A percentile compares a stretch with the other conserved stretches of the same genome.
phyloP scores from a whole-genome alignment of 805 yeast genomes.

The Ogataea nonfermentans region DNA sequence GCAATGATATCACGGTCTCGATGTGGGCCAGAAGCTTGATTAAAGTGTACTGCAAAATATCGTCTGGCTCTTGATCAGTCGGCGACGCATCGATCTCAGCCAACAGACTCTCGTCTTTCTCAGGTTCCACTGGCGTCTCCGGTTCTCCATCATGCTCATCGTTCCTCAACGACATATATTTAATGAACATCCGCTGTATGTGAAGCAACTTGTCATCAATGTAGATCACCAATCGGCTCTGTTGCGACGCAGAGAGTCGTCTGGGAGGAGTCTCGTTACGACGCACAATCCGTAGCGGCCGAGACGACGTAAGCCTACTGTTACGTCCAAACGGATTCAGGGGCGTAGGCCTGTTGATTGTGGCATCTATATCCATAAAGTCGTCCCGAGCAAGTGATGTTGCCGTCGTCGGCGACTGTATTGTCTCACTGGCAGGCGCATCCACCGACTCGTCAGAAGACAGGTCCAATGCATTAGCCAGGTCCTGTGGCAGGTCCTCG shows the following conservation, averaged over 20 bases:
- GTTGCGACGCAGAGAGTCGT: constrained; percentile 47
- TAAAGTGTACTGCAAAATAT: constrained; percentile 21
- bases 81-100: constrained; percentile 3
- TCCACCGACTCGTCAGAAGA: constrained; percentile 16
- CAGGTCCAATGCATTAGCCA: constrained; percentile 27
- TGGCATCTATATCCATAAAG: constrained; percentile 19
- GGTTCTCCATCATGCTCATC: constrained; percentile 25
- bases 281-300: constrained; percentile 21
- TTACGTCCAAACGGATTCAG: constrained; percentile 33
- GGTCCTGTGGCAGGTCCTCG: constrained; percentile 20
- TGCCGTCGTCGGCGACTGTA: constrained; percentile 20
- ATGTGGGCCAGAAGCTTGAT: constrained; percentile 44
- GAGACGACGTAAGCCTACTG: constrained; percentile 22
- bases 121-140: constrained; percentile 8
- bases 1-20: constrained; percentile 47
- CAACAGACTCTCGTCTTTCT: neutral
- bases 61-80: constrained; percentile 3
- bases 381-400: constrained; percentile 7
- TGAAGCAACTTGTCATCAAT: constrained; percentile 53
- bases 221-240: constrained; percentile 52
- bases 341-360: constrained; percentile 13
- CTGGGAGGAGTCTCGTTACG: constrained; percentile 13
- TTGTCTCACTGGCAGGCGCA: constrained; percentile 5
- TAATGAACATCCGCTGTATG: constrained; percentile 54
- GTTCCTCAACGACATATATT: constrained; percentile 32